These are phyloP conservation scores for Ophiosphaerella narmari DNA, from an alignment of 2,329 filamentous ascomycete species.

Conservation along the genomic window DNA sequence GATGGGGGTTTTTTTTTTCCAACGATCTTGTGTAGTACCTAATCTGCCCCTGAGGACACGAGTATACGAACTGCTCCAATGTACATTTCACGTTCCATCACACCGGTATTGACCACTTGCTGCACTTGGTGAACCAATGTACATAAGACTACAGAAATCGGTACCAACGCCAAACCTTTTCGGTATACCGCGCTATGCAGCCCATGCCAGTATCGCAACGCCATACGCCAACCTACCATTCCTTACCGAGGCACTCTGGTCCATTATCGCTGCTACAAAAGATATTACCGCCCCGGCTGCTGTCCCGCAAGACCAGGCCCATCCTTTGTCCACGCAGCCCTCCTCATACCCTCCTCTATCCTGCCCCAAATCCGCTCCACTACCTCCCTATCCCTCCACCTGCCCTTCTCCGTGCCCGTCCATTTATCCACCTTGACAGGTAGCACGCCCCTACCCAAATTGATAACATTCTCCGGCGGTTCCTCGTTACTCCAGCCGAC, in stretches of 20 bases:
- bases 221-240: constrained; percentile 11
- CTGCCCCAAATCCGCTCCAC: constrained; percentile 91
- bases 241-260: background rate
- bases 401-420: constrained; percentile 56
- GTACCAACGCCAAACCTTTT: constrained; percentile 1
- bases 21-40: background rate
- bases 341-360: constrained; percentile 86
- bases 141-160: no score
- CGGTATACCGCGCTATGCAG: constrained; percentile 17
- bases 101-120: no score
- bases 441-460: constrained; percentile 85
- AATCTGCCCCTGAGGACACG: background rate
- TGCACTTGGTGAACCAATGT: no score
- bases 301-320: constrained; percentile 55
- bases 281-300: constrained; percentile 17
- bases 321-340: constrained; percentile 80
- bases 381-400: constrained; percentile 89
- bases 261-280: constrained; percentile 1
- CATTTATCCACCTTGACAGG: constrained; percentile 84
- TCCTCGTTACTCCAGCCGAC: constrained; percentile 90
- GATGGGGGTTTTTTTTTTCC: background rate
- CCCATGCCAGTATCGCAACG: constrained; percentile 7
- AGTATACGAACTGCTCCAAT: background rate
- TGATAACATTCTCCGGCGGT: constrained; percentile 74
- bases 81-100: no score